Evolutionary conservation across 345 rosid genomes (phyloP).

Genomic region (Salix suchowensis): DNA sequence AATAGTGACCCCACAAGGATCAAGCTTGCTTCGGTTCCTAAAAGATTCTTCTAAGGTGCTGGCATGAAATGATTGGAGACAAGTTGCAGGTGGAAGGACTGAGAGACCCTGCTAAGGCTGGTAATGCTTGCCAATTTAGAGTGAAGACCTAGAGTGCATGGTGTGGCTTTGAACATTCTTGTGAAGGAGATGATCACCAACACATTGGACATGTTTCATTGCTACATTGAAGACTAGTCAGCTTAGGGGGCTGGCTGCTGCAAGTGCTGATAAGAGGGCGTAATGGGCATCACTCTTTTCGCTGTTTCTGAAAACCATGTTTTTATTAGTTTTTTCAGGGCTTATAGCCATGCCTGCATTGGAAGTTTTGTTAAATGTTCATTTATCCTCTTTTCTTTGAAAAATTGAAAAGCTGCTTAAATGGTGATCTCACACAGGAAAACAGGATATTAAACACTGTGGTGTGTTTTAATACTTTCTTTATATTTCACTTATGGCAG

Average conservation of each 20-base stretch:
- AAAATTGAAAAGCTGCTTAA: not conserved
- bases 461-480: not conserved
- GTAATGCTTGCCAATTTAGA: not conserved
- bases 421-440: not conserved
- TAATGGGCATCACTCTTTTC: not conserved
- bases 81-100: slow-evolving; percentile 1
- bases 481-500: slow-evolving; percentile 22
- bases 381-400: not conserved
- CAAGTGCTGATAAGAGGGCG: slow-evolving; percentile 24
- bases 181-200: not conserved
- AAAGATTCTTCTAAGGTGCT: not conserved
- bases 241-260: slow-evolving; percentile 61
- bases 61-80: slow-evolving; percentile 5
- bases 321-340: not conserved
- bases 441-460: not conserved
- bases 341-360: not conserved
- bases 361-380: not conserved
- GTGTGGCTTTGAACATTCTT: not conserved
- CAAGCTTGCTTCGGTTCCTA: slow-evolving; percentile 3
- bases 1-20: not conserved
- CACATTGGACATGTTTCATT: not conserved
- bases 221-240: not conserved
- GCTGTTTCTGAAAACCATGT: not conserved
- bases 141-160: not conserved
- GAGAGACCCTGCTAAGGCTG: not conserved